phyloP scores from a whole-genome alignment of 345 rosid genomes.

The Populus deltoides region DNA sequence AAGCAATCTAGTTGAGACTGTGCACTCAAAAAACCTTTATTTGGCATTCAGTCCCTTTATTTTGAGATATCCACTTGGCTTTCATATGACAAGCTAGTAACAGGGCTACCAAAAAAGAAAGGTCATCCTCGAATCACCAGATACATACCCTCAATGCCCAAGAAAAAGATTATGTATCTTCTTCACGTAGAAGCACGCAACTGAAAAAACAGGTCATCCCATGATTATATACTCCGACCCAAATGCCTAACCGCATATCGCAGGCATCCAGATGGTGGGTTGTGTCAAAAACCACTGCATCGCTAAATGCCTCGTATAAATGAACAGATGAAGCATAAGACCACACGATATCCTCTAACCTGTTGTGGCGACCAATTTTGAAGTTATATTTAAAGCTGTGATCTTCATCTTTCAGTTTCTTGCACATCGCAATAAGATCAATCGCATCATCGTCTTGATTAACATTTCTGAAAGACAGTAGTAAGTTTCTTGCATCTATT shows the following conservation, averaged over 20 bases:
- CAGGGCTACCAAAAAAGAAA: too few relatives aligned
- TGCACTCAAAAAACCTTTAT: conserved; percentile 10
- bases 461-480: conserved; percentile 21
- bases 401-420: conserved; percentile 38
- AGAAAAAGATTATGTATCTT: conserved; percentile 31
- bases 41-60: background rate
- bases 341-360: conserved; percentile 49
- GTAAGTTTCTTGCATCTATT: conserved; percentile 24
- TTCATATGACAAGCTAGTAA: background rate
- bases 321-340: conserved; percentile 34
- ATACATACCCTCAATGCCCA: conserved; percentile 43
- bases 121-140: background rate
- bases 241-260: conserved; percentile 37
- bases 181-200: conserved; percentile 39
- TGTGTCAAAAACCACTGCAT: conserved; percentile 43
- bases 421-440: conserved; percentile 40
- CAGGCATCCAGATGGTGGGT: conserved; percentile 37
- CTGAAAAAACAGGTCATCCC: conserved; percentile 42
- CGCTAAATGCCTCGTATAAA: conserved; percentile 33
- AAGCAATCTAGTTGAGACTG: conserved; percentile 42
- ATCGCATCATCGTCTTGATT: conserved; percentile 30
- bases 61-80: background rate
- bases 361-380: conserved; percentile 36
- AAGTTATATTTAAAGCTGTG: conserved; percentile 40
- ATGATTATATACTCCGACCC: conserved; percentile 45